phyloP scores from a whole-genome alignment of 2,329 filamentous ascomycete species.

The Fusarium subglutinans region DNA sequence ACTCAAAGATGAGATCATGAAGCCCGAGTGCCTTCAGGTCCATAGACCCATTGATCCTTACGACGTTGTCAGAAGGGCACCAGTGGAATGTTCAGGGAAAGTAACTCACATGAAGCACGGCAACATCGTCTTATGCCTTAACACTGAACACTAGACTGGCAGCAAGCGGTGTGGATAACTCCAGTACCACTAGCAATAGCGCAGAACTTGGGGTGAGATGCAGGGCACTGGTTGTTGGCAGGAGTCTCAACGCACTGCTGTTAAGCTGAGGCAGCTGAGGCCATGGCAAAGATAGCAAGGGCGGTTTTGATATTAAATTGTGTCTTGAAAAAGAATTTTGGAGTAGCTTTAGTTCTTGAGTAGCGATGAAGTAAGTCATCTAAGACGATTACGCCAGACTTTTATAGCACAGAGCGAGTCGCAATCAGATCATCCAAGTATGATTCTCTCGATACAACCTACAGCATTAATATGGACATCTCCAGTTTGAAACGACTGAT shows the following conservation, averaged over 20 bases:
- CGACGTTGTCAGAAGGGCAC: too few species aligned
- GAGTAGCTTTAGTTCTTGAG: neutral
- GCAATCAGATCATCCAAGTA: too few species aligned
- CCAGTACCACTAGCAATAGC: neutral
- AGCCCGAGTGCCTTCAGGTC: too few species aligned
- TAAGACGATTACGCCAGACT: too few species aligned
- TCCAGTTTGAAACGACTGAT: too few species aligned
- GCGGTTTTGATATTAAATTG: neutral
- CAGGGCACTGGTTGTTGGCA: neutral
- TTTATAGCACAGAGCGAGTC: too few species aligned
- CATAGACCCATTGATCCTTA: accelerated
- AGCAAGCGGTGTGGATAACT: neutral
- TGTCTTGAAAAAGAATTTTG: neutral
- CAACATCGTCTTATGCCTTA: neutral
- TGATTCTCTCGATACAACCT: too few species aligned
- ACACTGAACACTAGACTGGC: neutral
- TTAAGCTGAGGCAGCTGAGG: neutral
- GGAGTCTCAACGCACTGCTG: neutral
- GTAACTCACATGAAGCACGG: neutral
- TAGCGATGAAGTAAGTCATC: neutral
- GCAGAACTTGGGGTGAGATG: neutral
- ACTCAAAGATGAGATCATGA: too few species aligned
- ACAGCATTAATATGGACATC: accelerated
- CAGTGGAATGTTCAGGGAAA: too few species aligned
- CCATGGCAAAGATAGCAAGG: neutral